Percentiles rank a stretch among this genome's conserved stretches.
These are phyloP conservation scores for Schizosaccharomyces versatilis DNA, from an alignment of 1,139 yeast genomes.

Conservation along the genomic window DNA sequence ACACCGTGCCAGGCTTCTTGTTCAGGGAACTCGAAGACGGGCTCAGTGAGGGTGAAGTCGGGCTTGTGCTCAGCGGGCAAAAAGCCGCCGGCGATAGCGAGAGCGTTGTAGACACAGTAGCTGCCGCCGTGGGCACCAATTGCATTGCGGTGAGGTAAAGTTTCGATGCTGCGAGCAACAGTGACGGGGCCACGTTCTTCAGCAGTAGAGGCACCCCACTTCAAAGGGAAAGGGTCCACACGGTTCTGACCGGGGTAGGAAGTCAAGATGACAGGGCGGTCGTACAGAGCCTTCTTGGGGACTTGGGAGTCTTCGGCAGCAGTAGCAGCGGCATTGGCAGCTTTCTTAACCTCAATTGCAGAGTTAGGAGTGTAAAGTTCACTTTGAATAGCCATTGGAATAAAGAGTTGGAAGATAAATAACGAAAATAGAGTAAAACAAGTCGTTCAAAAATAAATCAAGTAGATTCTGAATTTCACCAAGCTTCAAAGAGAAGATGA, in stretches of 20 bases:
- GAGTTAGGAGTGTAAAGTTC: background rate
- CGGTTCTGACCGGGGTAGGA: slow-evolving; percentile 31
- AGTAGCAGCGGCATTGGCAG: background rate
- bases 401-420: background rate
- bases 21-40: slow-evolving; percentile 33
- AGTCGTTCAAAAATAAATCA: background rate
- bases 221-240: slow-evolving; percentile 26
- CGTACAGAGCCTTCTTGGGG: slow-evolving; percentile 2
- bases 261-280: slow-evolving; percentile 21
- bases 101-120: slow-evolving; percentile 37
- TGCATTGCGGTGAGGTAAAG: slow-evolving; percentile 26
- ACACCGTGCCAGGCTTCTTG: slow-evolving; percentile 32
- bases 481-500: background rate
- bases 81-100: slow-evolving; percentile 36
- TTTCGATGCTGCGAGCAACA: slow-evolving; percentile 24
- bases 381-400: background rate
- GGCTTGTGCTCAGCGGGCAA: slow-evolving; percentile 30
- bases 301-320: background rate
- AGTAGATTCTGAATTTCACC: background rate
- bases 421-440: background rate
- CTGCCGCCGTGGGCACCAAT: slow-evolving; percentile 44
- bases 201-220: slow-evolving; percentile 32
- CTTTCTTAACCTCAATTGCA: background rate
- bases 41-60: slow-evolving; percentile 39
- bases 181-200: slow-evolving; percentile 31